phyloP scores from a whole-genome alignment of 305 asterid species.

The Andrographis paniculata region DNA sequence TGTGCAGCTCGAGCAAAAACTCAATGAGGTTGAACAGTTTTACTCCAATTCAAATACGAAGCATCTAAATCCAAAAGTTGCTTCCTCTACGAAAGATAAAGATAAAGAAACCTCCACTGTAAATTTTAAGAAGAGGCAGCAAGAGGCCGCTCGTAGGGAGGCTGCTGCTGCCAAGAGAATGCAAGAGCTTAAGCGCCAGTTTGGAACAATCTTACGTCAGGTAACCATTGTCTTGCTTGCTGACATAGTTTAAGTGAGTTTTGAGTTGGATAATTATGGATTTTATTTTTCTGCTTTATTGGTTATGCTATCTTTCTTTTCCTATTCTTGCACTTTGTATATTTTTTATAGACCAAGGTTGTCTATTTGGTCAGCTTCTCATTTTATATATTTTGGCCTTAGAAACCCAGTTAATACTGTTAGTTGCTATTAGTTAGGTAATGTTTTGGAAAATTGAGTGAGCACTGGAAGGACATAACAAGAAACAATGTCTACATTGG shows the following conservation, averaged over 20 bases:
- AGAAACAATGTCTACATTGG: no score
- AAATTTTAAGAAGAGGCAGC: slow-evolving; percentile 55
- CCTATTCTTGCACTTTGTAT: background rate
- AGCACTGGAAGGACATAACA: no score
- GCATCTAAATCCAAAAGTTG: slow-evolving; percentile 38
- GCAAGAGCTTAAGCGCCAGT: slow-evolving; percentile 80
- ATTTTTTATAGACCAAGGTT: slow-evolving; percentile 8
- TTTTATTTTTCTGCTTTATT: background rate
- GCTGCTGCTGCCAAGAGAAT: slow-evolving; percentile 80
- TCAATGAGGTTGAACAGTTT: slow-evolving; percentile 68
- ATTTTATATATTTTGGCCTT: background rate
- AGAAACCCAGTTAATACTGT: background rate
- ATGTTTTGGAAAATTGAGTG: background rate
- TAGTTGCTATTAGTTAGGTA: no score
- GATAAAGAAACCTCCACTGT: slow-evolving; percentile 48
- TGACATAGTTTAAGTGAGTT: slow-evolving; percentile 2
- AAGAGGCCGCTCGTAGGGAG: slow-evolving; percentile 60
- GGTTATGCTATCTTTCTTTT: background rate
- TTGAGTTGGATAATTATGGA: slow-evolving; percentile 5
- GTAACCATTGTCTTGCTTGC: slow-evolving; percentile 24
- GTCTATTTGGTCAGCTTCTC: background rate
- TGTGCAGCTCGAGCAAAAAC: slow-evolving; percentile 62
- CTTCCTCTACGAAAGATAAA: slow-evolving; percentile 43
- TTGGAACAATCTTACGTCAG: slow-evolving; percentile 53
- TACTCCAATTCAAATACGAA: slow-evolving; percentile 47